A percentile compares a stretch with the other conserved stretches of the same genome.
These are phyloP conservation scores for Aspergillus costaricaensis DNA, from an alignment of 2,329 filamentous ascomycete genomes.

Conservation along the genomic window DNA sequence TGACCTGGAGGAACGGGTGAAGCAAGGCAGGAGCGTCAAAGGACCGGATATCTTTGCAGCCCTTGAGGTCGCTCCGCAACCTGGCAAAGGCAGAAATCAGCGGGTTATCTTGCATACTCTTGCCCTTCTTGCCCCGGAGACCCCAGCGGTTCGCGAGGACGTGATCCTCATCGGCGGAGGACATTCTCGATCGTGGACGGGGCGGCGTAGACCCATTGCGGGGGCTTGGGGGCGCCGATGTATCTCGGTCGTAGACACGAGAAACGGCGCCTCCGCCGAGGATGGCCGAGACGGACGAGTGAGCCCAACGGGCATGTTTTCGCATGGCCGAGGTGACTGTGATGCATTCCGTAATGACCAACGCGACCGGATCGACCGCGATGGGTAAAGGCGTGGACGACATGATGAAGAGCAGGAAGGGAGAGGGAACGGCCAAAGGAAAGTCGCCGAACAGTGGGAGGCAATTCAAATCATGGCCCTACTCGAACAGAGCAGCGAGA, in stretches of 20 bases:
- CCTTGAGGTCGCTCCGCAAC: conserved; percentile 81
- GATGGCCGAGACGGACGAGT: conserved; percentile 94
- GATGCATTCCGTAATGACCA: conserved; percentile 98
- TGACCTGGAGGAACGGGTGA: conserved; percentile 93
- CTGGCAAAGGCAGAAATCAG: conserved; percentile 93
- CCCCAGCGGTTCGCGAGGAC: conserved; percentile 83
- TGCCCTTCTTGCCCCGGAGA: conserved; percentile 88
- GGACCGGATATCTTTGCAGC: conserved; percentile 81
- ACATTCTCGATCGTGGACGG: conserved; percentile 22
- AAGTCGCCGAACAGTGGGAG: conserved; percentile 17
- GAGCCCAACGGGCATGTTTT: conserved; percentile 93
- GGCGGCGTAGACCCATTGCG: conserved; percentile 28
- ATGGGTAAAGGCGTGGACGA: conserved; percentile 61
- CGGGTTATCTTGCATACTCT: conserved; percentile 96
- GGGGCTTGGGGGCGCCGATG: conserved; percentile 41
- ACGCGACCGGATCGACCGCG: conserved; percentile 83
- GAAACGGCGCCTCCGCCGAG: conserved; percentile 68
- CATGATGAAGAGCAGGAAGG: conserved; percentile 33
- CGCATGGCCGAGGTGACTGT: conserved; percentile 97
- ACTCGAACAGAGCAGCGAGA: neutral
- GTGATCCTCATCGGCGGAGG: conserved; percentile 44
- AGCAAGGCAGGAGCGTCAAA: conserved; percentile 90
- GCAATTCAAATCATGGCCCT: conserved; percentile 25
- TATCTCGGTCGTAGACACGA: conserved; percentile 48
- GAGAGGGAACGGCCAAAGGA: conserved; percentile 15